Percentiles rank a stretch among this genome's conserved stretches.
Evolutionary conservation across 139 green algal species (phyloP).

Genomic region (Picochlorum sp.): DNA sequence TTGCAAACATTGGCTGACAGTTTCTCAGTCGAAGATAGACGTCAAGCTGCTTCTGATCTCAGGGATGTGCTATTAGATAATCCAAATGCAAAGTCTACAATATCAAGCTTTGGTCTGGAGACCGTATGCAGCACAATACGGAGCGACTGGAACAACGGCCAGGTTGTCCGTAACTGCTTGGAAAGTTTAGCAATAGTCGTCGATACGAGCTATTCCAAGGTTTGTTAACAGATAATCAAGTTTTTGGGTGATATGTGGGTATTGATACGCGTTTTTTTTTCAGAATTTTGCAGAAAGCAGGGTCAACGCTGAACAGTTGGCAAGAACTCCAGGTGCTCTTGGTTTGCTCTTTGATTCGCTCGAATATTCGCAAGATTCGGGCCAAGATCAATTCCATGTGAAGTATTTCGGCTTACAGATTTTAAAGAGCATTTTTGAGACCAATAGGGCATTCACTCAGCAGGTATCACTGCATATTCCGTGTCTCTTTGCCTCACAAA

Average conservation of each 20-base stretch:
- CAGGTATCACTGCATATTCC: background rate
- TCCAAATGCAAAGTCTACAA: conserved; percentile 46
- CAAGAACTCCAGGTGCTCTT: conserved; percentile 44
- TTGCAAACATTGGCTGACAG: conserved; percentile 67
- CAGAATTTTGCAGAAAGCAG: conserved; percentile 20
- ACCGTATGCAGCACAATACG: conserved; percentile 54
- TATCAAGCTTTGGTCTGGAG: conserved; percentile 69
- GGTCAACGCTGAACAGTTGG: conserved; percentile 75
- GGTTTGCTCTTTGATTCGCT: conserved; percentile 64
- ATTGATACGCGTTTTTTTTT: background rate
- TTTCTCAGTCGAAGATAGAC: conserved; percentile 61
- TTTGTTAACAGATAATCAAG: background rate
- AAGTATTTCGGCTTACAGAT: conserved; percentile 78
- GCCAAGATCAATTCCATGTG: conserved; percentile 74
- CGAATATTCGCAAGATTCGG: conserved; percentile 40
- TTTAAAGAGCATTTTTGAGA: conserved; percentile 53
- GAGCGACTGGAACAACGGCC: conserved; percentile 68
- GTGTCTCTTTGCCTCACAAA: background rate
- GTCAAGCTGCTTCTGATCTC: conserved; percentile 59
- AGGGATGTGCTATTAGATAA: conserved; percentile 51
- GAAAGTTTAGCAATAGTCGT: conserved; percentile 53
- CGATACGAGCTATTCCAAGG: background rate
- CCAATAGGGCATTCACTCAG: conserved; percentile 8
- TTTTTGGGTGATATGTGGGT: background rate
- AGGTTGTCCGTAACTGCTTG: conserved; percentile 65